phyloP scores from a whole-genome alignment of 768 basidiomycete genomes.

The Mycena rosella region DNA sequence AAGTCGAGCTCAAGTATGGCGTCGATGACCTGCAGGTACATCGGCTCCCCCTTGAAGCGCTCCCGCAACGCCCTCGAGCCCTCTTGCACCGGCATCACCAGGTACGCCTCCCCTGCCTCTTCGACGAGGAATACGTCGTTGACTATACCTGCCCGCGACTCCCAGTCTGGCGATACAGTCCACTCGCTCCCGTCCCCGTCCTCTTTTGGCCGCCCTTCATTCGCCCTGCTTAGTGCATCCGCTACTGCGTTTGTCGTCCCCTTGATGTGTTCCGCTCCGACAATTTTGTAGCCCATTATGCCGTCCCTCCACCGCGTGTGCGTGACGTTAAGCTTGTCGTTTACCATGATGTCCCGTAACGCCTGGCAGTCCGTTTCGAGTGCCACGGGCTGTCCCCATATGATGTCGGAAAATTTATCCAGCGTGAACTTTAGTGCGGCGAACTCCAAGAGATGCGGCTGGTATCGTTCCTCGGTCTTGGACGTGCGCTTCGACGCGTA shows the following conservation, averaged over 20 bases:
- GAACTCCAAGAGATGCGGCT: conserved; percentile 36
- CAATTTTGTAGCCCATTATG: conserved; percentile 26
- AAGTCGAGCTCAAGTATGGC: too few species aligned
- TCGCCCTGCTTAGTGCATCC: neutral
- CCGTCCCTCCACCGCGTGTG: conserved; percentile 45
- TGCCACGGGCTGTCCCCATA: conserved; percentile 40
- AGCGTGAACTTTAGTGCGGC: too few species aligned
- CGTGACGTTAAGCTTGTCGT: conserved; percentile 28
- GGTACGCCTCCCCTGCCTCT: too few species aligned
- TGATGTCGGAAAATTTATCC: conserved; percentile 38
- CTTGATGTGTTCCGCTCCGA: too few species aligned
- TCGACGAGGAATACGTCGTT: too few species aligned
- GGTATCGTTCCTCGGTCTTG: conserved; percentile 42
- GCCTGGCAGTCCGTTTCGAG: conserved; percentile 21
- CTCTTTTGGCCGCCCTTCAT: neutral
- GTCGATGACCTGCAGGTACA: too few species aligned
- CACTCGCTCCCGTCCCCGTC: neutral
- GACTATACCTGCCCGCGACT: neutral
- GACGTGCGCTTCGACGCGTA: conserved; percentile 51
- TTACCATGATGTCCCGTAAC: conserved; percentile 38
- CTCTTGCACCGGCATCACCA: too few species aligned
- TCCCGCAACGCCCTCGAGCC: too few species aligned
- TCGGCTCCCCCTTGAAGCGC: too few species aligned
- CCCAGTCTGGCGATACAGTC: neutral
- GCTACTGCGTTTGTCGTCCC: too few species aligned